These are phyloP conservation scores for Insectozyma bohioensis DNA, from an alignment of 1,139 yeast genomes.

Conservation along the genomic window DNA sequence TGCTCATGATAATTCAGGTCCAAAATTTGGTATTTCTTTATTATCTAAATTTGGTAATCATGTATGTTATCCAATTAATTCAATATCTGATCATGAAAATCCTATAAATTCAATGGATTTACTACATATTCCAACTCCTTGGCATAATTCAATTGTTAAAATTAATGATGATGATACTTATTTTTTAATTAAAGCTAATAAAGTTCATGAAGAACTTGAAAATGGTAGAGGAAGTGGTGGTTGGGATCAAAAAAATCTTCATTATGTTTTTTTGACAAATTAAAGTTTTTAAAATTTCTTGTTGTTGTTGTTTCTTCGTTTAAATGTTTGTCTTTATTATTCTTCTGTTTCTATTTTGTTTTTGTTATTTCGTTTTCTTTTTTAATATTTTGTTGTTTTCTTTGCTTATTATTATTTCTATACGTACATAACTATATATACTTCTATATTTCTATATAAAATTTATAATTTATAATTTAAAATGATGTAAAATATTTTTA, in stretches of 20 bases:
- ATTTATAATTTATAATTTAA: too few species aligned
- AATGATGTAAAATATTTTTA: too few species aligned
- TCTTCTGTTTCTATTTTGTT: neutral
- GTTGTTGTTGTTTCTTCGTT: too few species aligned
- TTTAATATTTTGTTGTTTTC: neutral
- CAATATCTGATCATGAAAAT: constrained; percentile 26
- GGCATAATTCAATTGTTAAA: constrained; percentile 59
- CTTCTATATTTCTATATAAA: too few species aligned
- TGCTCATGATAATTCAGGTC: constrained; percentile 58
- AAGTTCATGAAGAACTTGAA: constrained; percentile 23
- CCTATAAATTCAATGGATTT: constrained; percentile 41
- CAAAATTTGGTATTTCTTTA: constrained; percentile 56
- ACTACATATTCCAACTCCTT: constrained; percentile 65
- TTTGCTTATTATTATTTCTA: too few species aligned
- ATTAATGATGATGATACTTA: constrained; percentile 28
- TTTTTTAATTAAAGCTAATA: constrained; percentile 29
- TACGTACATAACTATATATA: too few species aligned
- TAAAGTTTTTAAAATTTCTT: too few species aligned
- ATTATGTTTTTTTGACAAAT: constrained; percentile 14
- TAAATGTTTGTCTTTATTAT: too few species aligned
- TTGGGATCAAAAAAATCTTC: constrained; percentile 22
- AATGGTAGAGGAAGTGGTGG: constrained; percentile 24
- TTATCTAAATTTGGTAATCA: constrained; percentile 33
- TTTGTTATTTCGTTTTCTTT: neutral
- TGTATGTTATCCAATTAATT: constrained; percentile 37